A percentile compares a stretch with the other conserved stretches of the same genome.
Evolutionary conservation across 2,329 filamentous ascomycete genomes (phyloP).

Genomic region (Lachnellula arida): DNA sequence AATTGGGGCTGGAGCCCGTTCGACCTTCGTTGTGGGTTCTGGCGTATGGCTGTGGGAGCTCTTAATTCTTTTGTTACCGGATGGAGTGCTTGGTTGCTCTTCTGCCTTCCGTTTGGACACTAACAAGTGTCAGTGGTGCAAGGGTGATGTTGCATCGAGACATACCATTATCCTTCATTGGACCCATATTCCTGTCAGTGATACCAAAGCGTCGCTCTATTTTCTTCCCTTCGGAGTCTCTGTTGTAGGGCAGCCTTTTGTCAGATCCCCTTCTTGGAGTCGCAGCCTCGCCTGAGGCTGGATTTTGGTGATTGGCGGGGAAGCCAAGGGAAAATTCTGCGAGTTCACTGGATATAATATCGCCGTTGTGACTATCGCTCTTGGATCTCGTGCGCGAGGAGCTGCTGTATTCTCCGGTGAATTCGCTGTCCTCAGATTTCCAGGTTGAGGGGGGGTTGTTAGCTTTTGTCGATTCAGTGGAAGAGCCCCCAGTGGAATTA

Average conservation of each 20-base stretch:
- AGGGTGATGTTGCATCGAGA: neutral
- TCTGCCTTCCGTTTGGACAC: conserved; percentile 65
- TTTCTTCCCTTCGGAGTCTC: neutral
- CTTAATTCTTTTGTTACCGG: conserved; percentile 62
- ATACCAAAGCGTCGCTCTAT: neutral
- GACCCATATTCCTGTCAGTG: conserved; percentile 19
- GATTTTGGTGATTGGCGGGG: neutral
- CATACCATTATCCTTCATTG: conserved; percentile 23
- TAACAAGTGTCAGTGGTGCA: conserved; percentile 3
- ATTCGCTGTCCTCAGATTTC: neutral
- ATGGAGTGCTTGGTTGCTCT: conserved; percentile 58
- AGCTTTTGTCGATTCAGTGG: neutral
- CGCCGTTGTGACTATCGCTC: neutral
- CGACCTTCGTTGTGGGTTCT: conserved; percentile 44
- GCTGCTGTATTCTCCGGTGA: neutral
- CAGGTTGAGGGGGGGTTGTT: neutral
- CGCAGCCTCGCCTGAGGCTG: neutral
- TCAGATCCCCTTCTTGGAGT: neutral
- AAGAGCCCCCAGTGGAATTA: neutral
- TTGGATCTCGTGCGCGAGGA: neutral
- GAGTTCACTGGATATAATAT: neutral
- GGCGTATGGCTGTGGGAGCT: conserved; percentile 38
- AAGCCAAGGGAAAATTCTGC: too few relatives aligned
- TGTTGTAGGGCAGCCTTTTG: neutral
- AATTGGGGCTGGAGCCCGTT: conserved; percentile 56